Conservation (phyloP, 768 basidiomycete genomes). For the Mycena vitilis region DNA sequence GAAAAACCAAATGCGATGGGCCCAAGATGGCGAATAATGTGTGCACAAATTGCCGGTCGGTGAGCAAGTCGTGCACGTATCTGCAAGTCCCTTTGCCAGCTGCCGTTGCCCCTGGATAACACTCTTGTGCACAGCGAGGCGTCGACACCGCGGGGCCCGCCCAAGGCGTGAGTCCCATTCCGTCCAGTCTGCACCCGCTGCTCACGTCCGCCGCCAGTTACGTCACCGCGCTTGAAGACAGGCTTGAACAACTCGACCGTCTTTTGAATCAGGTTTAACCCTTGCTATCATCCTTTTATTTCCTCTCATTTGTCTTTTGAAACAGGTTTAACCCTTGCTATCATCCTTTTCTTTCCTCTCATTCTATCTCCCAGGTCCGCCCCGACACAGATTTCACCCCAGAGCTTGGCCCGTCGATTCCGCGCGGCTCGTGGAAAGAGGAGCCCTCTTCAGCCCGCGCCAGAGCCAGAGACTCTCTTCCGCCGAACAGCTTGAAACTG, state of each 20-base stretch:
- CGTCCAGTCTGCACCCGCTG: conserved; percentile 6
- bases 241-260: conserved; percentile 65
- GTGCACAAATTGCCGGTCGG: conserved; percentile 69
- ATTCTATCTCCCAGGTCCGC: conserved; percentile 55
- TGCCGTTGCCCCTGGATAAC: conserved; percentile 2
- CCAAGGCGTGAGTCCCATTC: conserved; percentile 66
- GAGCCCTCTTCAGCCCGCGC: conserved; percentile 18
- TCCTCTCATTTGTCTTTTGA: conserved; percentile 49
- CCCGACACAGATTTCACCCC: conserved; percentile 71
- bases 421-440: conserved; percentile 74
- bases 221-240: conserved; percentile 69
- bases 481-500: conserved; percentile 33
- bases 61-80: conserved; percentile 68
- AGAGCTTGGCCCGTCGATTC: conserved; percentile 70
- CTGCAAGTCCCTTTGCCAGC: conserved; percentile 50
- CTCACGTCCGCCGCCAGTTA: conserved; percentile 52
- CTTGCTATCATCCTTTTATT: neutral
- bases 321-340: conserved; percentile 53
- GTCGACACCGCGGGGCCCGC: conserved; percentile 74
- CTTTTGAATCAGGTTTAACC: conserved; percentile 62
- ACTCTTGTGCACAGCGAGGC: conserved; percentile 56
- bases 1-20: conserved; percentile 73
- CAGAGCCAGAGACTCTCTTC: conserved; percentile 20
- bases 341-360: too few relatives aligned
- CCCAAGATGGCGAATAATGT: conserved; percentile 60